A percentile compares a stretch with the other conserved stretches of the same genome.
Conservation (phyloP, 768 basidiomycete genomes). For the Suillus sp. region DNA sequence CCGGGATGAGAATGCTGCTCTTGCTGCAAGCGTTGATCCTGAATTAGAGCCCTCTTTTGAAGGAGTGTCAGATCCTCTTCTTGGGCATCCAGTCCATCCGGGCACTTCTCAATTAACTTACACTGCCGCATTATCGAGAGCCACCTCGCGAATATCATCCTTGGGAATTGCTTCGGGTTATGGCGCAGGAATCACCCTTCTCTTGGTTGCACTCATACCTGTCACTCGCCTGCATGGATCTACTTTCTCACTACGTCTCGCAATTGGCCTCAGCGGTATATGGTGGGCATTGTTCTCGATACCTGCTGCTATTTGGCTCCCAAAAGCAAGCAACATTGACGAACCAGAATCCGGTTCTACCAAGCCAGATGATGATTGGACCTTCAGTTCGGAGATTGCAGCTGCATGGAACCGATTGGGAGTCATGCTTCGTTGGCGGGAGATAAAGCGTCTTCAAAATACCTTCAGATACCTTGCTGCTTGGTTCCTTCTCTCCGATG, state of each 20-base stretch:
- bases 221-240: conserved; percentile 73
- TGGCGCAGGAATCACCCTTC: conserved; percentile 73
- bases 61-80: conserved; percentile 42
- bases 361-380: conserved; percentile 42
- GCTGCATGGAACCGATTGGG: conserved; percentile 78
- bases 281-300: conserved; percentile 89
- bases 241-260: conserved; percentile 77
- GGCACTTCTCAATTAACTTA: conserved; percentile 44
- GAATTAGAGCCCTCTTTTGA: conserved; percentile 29
- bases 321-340: conserved; percentile 33
- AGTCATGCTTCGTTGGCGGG: conserved; percentile 69
- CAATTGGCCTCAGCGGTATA: conserved; percentile 80
- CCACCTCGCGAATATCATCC: conserved; percentile 82
- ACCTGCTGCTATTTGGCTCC: conserved; percentile 77
- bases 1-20: conserved; percentile 18
- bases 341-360: conserved; percentile 16
- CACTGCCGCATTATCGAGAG: conserved; percentile 60
- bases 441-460: conserved; percentile 74
- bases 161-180: conserved; percentile 88
- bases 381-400: conserved; percentile 50
- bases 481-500: conserved; percentile 94
- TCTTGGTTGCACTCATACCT: conserved; percentile 77
- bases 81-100: conserved; percentile 21
- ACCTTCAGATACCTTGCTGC: conserved; percentile 90
- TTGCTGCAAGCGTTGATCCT: conserved; percentile 14